phyloP scores from a whole-genome alignment of 2,329 filamentous ascomycete species.

The Penicillium polonicum region DNA sequence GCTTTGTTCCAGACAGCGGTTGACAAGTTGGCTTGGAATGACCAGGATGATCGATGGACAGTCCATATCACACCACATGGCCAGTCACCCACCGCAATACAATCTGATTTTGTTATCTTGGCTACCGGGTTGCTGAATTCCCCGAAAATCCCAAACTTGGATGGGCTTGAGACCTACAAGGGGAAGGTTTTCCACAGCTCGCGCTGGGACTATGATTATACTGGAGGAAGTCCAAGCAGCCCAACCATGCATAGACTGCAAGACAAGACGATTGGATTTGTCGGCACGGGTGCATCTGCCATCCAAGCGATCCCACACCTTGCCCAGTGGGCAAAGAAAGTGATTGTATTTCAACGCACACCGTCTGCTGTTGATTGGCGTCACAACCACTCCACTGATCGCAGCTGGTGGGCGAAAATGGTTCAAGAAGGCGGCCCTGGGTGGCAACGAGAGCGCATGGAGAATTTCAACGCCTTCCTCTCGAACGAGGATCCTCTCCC shows the following conservation, averaged over 20 bases:
- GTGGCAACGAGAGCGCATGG: conserved; percentile 30
- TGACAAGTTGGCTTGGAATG: conserved; percentile 50
- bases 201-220: conserved; percentile 32
- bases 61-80: conserved; percentile 23
- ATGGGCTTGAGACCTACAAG: conserved; percentile 20
- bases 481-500: conserved; percentile 13
- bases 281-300: conserved; percentile 48
- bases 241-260: conserved; percentile 46
- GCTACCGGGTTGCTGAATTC: conserved; percentile 27
- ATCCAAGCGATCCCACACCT: conserved; percentile 45
- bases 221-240: conserved; percentile 38
- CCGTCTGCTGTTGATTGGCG: conserved; percentile 36
- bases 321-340: conserved; percentile 31
- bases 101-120: conserved; percentile 42
- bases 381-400: conserved; percentile 27
- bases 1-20: conserved; percentile 52
- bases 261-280: conserved; percentile 44
- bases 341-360: conserved; percentile 48
- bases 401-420: conserved; percentile 3
- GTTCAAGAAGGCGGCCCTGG: neutral
- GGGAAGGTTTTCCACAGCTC: conserved; percentile 28
- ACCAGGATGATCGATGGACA: conserved; percentile 36
- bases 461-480: conserved; percentile 30
- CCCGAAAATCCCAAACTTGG: conserved; percentile 25
- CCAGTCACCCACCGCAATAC: conserved; percentile 27